Evolutionary conservation across 129 eudicot genomes (phyloP).

Genomic region (Tagetes patula): DNA sequence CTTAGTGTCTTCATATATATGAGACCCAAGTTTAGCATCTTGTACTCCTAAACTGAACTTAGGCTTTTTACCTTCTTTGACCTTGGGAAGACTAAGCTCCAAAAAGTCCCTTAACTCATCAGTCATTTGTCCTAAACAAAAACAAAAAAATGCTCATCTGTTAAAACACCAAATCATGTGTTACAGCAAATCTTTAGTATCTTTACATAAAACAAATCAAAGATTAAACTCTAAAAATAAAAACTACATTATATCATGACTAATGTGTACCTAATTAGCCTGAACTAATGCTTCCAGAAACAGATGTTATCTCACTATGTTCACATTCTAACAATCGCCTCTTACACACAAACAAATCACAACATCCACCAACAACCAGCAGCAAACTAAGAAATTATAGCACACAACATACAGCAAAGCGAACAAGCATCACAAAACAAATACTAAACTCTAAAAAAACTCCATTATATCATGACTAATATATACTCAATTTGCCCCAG

Average conservation of each 20-base stretch:
- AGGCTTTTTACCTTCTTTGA: constrained; percentile 82
- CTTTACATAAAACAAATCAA: background rate
- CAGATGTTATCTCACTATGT: background rate
- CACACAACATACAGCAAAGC: background rate
- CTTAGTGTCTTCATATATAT: constrained; percentile 73
- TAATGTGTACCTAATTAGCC: background rate
- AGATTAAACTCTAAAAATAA: background rate
- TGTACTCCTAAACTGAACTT: constrained; percentile 77
- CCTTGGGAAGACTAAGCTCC: constrained; percentile 77
- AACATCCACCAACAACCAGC: background rate
- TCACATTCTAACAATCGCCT: background rate
- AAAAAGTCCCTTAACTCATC: constrained; percentile 79
- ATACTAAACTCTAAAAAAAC: background rate
- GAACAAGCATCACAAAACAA: background rate
- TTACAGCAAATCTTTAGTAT: background rate
- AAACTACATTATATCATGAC: background rate
- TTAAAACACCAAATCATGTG: constrained; percentile 2
- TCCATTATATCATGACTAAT: background rate
- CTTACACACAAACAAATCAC: background rate
- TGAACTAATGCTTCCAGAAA: background rate
- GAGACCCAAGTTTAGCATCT: constrained; percentile 83
- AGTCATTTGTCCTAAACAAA: constrained; percentile 79
- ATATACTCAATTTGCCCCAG: background rate
- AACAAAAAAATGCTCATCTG: background rate
- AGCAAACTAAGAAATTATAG: background rate